Evolutionary conservation across 345 rosid genomes (phyloP).

Genomic region (Pugionium dolabratum): DNA sequence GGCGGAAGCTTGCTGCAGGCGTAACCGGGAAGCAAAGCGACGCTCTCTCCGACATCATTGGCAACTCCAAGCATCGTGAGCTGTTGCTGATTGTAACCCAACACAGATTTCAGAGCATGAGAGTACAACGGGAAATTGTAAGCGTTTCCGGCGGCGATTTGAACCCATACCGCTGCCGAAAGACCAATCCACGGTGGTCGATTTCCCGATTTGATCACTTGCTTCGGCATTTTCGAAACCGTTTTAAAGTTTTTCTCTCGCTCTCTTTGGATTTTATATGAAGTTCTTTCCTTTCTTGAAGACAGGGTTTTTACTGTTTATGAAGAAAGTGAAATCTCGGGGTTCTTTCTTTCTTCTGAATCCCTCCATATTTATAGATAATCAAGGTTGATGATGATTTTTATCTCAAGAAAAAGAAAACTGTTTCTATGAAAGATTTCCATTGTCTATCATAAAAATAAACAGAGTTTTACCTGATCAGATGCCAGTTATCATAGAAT

Average conservation of each 20-base stretch:
- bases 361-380: no score
- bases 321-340: not conserved
- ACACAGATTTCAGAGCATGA: constrained; percentile 60
- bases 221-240: constrained; percentile 40
- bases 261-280: not conserved
- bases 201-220: constrained; percentile 64
- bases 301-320: not conserved
- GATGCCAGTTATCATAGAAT: no score
- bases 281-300: constrained; percentile 1
- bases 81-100: constrained; percentile 77
- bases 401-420: no score
- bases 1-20: constrained; percentile 74
- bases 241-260: not conserved
- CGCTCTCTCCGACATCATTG: constrained; percentile 78
- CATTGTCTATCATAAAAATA: no score
- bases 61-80: constrained; percentile 83
- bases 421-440: no score
- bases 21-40: constrained; percentile 78
- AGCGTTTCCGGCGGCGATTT: constrained; percentile 61
- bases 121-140: constrained; percentile 82
- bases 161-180: constrained; percentile 85
- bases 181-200: constrained; percentile 91
- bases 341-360: no score
- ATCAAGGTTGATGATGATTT: no score
- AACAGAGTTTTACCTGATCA: no score